These are phyloP conservation scores for Houttuynia cordata DNA, from an alignment of 164 flowering plant genomes.

Conservation along the genomic window DNA sequence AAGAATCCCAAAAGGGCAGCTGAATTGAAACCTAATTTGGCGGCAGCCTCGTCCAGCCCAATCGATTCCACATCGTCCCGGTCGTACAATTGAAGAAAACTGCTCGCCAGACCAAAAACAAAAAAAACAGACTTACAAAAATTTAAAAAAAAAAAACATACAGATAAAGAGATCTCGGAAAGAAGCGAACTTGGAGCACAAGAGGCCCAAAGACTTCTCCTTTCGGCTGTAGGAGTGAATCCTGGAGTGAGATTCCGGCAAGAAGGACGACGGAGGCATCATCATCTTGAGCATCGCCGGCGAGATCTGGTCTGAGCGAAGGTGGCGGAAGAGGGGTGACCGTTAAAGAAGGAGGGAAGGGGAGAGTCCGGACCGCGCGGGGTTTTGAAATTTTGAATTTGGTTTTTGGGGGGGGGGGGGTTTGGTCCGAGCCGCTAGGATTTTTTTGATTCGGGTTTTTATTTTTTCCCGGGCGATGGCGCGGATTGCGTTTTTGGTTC, in stretches of 20 bases:
- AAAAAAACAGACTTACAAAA: neutral
- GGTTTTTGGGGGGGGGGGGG: conserved; percentile 3
- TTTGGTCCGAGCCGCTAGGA: no score
- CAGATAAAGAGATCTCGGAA: neutral
- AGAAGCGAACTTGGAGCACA: conserved; percentile 62
- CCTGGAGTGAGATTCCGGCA: conserved; percentile 17
- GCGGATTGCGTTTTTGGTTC: conserved; percentile 7
- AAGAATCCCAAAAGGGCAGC: neutral
- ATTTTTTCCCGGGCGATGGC: neutral
- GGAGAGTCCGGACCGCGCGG: neutral
- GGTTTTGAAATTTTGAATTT: conserved; percentile 14
- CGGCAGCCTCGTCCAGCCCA: conserved; percentile 81
- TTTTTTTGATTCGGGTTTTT: no score
- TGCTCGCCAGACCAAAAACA: conserved; percentile 10
- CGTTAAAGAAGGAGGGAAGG: conserved; percentile 5
- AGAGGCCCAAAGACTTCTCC: conserved; percentile 81
- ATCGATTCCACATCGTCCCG: conserved; percentile 56
- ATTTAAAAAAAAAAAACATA: neutral
- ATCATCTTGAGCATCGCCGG: neutral
- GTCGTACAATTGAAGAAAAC: conserved; percentile 75
- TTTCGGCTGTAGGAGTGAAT: conserved; percentile 59
- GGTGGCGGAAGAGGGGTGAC: neutral
- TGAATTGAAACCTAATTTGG: conserved; percentile 38
- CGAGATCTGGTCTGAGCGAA: neutral
- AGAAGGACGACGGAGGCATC: conserved; percentile 5